Conservation (phyloP, 1,284 basidiomycete genomes). For the Phaffia rhodozyma region DNA sequence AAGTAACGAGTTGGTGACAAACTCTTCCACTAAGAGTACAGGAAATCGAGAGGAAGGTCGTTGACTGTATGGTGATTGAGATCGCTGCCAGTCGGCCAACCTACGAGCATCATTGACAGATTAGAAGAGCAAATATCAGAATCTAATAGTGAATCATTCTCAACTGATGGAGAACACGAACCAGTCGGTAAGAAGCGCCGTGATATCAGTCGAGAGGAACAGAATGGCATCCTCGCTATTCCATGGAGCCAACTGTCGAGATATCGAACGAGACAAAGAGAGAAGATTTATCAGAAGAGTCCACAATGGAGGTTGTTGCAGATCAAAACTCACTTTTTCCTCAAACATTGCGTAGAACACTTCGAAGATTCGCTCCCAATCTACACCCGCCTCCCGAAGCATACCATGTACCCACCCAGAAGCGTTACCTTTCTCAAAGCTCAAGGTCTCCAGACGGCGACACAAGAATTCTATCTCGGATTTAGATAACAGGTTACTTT, state of each 20-base stretch:
- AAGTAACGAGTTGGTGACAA: slow-evolving; percentile 15
- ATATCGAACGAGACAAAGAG: neutral
- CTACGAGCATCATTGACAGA: neutral
- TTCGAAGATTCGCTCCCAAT: slow-evolving; percentile 67
- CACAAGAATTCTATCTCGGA: slow-evolving; percentile 8
- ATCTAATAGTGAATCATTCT: no score
- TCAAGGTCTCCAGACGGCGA: slow-evolving; percentile 2
- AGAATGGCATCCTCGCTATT: neutral
- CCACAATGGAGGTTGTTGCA: neutral
- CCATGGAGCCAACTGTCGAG: slow-evolving; percentile 13
- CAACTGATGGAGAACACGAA: neutral
- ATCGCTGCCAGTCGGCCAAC: slow-evolving; percentile 16
- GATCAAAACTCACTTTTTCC: slow-evolving; percentile 50
- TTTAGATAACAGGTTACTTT: neutral
- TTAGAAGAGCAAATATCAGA: no score
- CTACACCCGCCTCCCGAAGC: slow-evolving; percentile 61
- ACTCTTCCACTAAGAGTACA: slow-evolving; percentile 15
- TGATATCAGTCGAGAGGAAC: slow-evolving; percentile 15
- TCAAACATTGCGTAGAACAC: slow-evolving; percentile 76
- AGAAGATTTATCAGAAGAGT: neutral
- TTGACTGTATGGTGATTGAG: slow-evolving; percentile 10
- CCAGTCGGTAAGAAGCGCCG: slow-evolving; percentile 6
- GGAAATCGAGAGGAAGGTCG: slow-evolving; percentile 14
- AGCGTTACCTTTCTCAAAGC: slow-evolving; percentile 1
- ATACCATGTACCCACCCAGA: slow-evolving; percentile 66